Conservation (phyloP, 345 rosid genomes). For the Syzygium oleosum region DNA sequence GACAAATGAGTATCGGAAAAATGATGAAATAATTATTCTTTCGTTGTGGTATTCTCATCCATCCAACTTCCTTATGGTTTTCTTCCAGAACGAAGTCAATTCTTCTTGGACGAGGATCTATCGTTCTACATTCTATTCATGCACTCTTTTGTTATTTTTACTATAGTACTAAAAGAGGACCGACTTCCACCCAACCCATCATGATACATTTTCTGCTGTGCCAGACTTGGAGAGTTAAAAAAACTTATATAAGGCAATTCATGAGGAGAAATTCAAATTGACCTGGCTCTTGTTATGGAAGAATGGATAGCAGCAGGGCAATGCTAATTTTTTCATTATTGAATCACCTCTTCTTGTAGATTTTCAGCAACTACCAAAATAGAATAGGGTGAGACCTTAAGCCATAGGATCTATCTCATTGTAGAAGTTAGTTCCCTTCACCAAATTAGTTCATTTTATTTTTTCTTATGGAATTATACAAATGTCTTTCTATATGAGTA, state of each 20-base stretch:
- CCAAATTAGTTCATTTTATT: not conserved
- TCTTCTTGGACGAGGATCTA: not conserved
- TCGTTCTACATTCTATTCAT: not conserved
- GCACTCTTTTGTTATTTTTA: not conserved
- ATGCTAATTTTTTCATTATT: not conserved
- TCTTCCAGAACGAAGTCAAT: not conserved
- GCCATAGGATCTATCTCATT: not conserved
- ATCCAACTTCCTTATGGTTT: not conserved
- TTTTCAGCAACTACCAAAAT: not conserved
- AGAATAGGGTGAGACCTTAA: not conserved
- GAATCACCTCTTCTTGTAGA: not conserved
- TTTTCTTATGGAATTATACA: not conserved
- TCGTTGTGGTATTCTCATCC: not conserved
- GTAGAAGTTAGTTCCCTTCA: not conserved
- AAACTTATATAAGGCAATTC: not conserved
- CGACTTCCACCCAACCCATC: not conserved
- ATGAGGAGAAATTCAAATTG: not conserved
- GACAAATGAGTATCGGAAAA: not conserved
- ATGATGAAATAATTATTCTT: not conserved
- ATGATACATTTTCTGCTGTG: not conserved
- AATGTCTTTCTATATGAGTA: not conserved
- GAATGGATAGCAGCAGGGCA: not conserved
- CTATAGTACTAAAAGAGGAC: not conserved
- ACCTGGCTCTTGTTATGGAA: not conserved
- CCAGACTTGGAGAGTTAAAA: not conserved